Conservation (phyloP, 179 eudicot species). For the Patellifolia procumbens region DNA sequence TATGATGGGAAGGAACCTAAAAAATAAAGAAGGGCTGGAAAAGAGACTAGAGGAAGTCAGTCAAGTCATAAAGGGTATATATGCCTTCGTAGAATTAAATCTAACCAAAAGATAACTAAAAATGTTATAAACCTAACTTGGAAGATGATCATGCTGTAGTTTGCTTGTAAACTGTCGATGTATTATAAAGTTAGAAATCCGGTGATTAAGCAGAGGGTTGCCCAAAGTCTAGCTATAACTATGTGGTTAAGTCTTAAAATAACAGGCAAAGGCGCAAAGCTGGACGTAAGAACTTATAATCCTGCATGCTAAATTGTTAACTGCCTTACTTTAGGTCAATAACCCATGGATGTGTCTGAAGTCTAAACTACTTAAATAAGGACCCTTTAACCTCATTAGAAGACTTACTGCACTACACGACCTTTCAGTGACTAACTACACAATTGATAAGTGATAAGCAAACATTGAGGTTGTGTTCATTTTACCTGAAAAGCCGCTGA, state of each 20-base stretch:
- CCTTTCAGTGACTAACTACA: background rate
- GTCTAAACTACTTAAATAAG: background rate
- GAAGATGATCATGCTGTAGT: no score
- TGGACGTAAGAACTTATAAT: background rate
- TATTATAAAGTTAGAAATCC: background rate
- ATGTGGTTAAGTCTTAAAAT: no score
- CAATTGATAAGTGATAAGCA: background rate
- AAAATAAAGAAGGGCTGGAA: background rate
- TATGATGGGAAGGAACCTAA: background rate
- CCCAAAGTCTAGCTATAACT: background rate
- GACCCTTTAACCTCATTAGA: background rate
- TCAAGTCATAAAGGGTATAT: background rate
- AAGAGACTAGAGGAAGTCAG: background rate
- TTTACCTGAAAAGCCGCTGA: background rate
- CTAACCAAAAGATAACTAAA: background rate
- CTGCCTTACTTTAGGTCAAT: background rate
- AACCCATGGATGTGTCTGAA: background rate
- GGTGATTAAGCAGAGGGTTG: background rate
- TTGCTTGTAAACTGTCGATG: background rate
- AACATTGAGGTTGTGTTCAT: background rate
- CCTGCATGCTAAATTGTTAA: background rate
- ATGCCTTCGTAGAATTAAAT: background rate
- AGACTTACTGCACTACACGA: background rate
- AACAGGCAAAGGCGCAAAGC: background rate
- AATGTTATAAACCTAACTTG: no score